Base-by-base conservation (phyloP, 805 yeast genomes). In the Cyberlindnera samutprakarnensis region DNA sequence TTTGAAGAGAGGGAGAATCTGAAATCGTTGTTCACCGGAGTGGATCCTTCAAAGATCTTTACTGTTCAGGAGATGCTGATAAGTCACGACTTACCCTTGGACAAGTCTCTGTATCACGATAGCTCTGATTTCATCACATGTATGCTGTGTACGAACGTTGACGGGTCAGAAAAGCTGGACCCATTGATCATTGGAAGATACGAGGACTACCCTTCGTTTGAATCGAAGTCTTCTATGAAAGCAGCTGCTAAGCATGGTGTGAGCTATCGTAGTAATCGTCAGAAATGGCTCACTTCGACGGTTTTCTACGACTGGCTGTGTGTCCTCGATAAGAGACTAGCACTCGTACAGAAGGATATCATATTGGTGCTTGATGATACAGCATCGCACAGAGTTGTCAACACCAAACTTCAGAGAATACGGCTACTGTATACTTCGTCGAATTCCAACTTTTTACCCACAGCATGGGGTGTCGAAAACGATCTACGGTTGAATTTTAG, bases 281-380 rank as follows among this genome's bases (percentile, higher is more conserved):
- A 71, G 53, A 71, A 74, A 35, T 75, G 82, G 79, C 56, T 77
- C 21, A 76, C 83, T 2, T 68, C 79, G 6, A 69, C 73, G 14
- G 54, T 74, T 46, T 76, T 77, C 42, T 78, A 75, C 41, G 75
- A 75, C 42, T 77, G 80, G 68, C 47, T 77, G 19, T 61, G 72
- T 1, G 62, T 75, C 10, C 56, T 77, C 51, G 83, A 77, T 37
- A 78, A 76, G 45, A 64, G 78, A 39, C 47, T 77, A 16, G 66
- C 72, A 2, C 47, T 56, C 28, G 58, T 59, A 12, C 56, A 63
- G 16, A 56, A 81, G 33, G 71, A 72, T 36, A 72, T 77, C 30
- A 56, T 73, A 38, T 64, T 77, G 6, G 53, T 76, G 3, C 49
- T 77, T 11, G 82, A 76, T 51, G 80, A 77, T 50, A 68, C 78